phyloP scores from a whole-genome alignment of 2,329 filamentous ascomycete species.

The Botrytis elliptica region DNA sequence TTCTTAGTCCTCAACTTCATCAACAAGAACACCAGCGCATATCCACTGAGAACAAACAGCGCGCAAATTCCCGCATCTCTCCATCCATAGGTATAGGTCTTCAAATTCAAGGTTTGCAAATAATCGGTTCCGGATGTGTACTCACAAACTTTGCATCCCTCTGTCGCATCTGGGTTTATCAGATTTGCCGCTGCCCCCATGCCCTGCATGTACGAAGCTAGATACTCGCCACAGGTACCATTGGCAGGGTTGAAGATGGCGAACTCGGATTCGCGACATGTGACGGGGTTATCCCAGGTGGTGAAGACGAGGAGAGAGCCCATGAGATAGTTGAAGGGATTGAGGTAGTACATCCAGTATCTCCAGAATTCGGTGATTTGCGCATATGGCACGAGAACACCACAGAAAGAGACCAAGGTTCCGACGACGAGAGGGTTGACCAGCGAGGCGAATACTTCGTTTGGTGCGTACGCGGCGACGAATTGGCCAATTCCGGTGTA shows the following conservation, averaged over 20 bases:
- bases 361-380: slow-evolving; percentile 67
- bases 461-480: slow-evolving; percentile 61
- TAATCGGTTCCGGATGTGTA: slow-evolving; percentile 60
- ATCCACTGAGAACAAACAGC: slow-evolving; percentile 45
- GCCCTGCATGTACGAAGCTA: slow-evolving; percentile 50
- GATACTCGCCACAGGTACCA: slow-evolving; percentile 61
- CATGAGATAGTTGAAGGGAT: slow-evolving; percentile 63
- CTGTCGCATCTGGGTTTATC: slow-evolving; percentile 57
- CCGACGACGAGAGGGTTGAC: slow-evolving; percentile 57
- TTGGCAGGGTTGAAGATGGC: slow-evolving; percentile 43
- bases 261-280: slow-evolving; percentile 50
- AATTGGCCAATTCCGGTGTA: slow-evolving; percentile 63
- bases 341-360: slow-evolving; percentile 51
- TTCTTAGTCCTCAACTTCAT: slow-evolving; percentile 51
- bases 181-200: slow-evolving; percentile 51
- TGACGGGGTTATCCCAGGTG: slow-evolving; percentile 48
- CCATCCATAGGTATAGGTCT: slow-evolving; percentile 64
- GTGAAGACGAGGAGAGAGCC: slow-evolving; percentile 54
- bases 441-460: slow-evolving; percentile 57
- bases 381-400: slow-evolving; percentile 70
- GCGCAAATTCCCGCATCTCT: slow-evolving; percentile 56
- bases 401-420: slow-evolving; percentile 68
- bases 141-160: slow-evolving; percentile 59
- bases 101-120: slow-evolving; percentile 57
- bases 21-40: slow-evolving; percentile 47